Evolutionary conservation across 768 basidiomycete genomes (phyloP), one percentile per base, ranked within the genome.

Genomic region (Agaricus blazei): DNA sequence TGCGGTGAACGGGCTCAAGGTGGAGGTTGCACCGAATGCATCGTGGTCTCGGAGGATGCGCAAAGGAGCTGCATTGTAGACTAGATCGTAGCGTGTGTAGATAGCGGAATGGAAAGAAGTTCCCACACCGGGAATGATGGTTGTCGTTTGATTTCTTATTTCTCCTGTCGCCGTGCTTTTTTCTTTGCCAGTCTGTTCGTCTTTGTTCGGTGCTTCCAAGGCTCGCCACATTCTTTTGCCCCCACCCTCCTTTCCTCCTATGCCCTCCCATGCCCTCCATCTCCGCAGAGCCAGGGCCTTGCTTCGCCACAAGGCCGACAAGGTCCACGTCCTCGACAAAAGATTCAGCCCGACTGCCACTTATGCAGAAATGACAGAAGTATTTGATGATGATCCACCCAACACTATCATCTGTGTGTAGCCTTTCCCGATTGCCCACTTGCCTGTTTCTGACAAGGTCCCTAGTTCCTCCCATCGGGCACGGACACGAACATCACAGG

Each of bases 341-440:
- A 56, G 54, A 37, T 56, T 56, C 48, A 56, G 48, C 28, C 54
- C 54, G 12, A 56, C 48, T 11, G 54, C 54, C 38, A 42, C 48
- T 31, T 55, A 48, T 15, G 46, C 54, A 19, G 54, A 47, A 4
- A 48, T 48, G 54, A 42, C 27, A 26, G 54, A 48, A 28, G 34
- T 26, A 1, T 38, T 19, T 19, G 19, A 19, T 19, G 19, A 19
- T 19, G 19, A 27, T 26, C 34, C 11, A 36, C 12, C 4, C 44
- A 8, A 43, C 48, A 5, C 14, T 43, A 7, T 31, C 37, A 23
- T 36, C 40, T 56, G 31, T 28, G 47, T 36, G 11, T 9, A 31
- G 12, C 2, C 24, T 9, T 54, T n/a, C 27, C 9, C 28, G 7
- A n/a, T 43, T 28, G 23, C 19, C 7, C 40, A 36, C 29, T 3